Conservation (phyloP, 345 rosid species). For the Diplotaxis tenuifolia region DNA sequence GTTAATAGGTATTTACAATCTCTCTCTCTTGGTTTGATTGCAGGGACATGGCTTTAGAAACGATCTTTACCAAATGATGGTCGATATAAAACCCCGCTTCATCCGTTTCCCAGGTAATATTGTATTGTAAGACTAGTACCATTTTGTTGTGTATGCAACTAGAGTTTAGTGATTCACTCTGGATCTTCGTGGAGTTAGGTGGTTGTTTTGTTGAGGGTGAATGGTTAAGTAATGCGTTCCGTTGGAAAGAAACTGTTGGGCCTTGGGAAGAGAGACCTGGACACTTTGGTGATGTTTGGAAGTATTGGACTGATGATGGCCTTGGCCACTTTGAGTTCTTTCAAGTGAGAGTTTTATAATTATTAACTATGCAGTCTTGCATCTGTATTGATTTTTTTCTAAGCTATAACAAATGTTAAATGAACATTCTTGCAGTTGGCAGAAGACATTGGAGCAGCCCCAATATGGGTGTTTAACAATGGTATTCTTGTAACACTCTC, state of each 20-base stretch:
- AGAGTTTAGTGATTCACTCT: not conserved
- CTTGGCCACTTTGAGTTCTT: conserved; percentile 86
- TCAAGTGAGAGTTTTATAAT: no score
- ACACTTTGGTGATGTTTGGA: conserved; percentile 97
- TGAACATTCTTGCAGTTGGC: conserved; percentile 56
- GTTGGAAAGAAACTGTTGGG: conserved; percentile 90
- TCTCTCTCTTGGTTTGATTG: conserved; percentile 5
- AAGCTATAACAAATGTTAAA: conserved; percentile 1
- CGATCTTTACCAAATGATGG: conserved; percentile 76
- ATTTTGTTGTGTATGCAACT: not conserved
- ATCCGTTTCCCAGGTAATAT: conserved; percentile 83
- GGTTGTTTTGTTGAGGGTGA: conserved; percentile 98
- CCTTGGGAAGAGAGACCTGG: conserved; percentile 99
- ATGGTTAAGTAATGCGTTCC: conserved; percentile 93
- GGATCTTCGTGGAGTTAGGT: conserved; percentile 45
- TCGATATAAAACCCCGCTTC: conserved; percentile 72
- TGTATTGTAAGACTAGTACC: not conserved
- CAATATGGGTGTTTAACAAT: conserved; percentile 95
- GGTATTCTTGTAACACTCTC: conserved; percentile 43
- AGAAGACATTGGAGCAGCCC: conserved; percentile 82
- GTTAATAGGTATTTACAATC: not conserved
- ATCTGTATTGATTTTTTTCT: not conserved
- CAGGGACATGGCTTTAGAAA: conserved; percentile 96
- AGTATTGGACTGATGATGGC: conserved; percentile 96
- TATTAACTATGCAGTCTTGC: no score